These are phyloP conservation scores for Xylariaceae sp. DNA, from an alignment of 2,329 filamentous ascomycete genomes.

Conservation along the genomic window DNA sequence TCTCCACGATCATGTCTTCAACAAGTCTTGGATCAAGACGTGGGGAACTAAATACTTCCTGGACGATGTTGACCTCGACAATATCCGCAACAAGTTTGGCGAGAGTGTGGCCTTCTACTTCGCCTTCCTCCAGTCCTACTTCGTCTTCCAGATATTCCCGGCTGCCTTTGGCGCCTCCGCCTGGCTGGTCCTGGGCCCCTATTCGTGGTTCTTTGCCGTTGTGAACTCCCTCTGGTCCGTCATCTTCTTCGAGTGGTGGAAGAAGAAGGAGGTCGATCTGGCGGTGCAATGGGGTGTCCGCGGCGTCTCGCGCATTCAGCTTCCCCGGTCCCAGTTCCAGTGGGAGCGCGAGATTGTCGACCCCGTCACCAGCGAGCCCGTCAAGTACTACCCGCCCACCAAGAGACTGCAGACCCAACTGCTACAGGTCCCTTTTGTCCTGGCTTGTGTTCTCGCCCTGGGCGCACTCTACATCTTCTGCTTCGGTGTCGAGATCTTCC, in stretches of 20 bases:
- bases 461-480: slow-evolving; percentile 79
- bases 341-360: slow-evolving; percentile 75
- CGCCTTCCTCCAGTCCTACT: slow-evolving; percentile 88
- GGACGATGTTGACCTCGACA: slow-evolving; percentile 60
- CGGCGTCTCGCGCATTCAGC: slow-evolving; percentile 76
- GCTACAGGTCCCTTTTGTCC: slow-evolving; percentile 77
- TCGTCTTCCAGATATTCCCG: slow-evolving; percentile 76
- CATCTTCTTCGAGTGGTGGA: slow-evolving; percentile 93
- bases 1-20: slow-evolving; percentile 71
- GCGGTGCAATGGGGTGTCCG: slow-evolving; percentile 84
- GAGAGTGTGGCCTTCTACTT: slow-evolving; percentile 92
- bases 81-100: slow-evolving; percentile 71
- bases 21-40: slow-evolving; percentile 67
- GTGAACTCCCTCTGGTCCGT: slow-evolving; percentile 81
- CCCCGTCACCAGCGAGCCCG: slow-evolving; percentile 72
- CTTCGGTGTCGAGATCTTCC: slow-evolving; percentile 92
- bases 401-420: slow-evolving; percentile 74
- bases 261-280: slow-evolving; percentile 83
- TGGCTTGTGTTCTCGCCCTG: slow-evolving; percentile 65
- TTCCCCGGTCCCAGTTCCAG: slow-evolving; percentile 68
- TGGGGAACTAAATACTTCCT: slow-evolving; percentile 69
- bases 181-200: slow-evolving; percentile 80
- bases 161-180: slow-evolving; percentile 69
- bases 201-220: slow-evolving; percentile 74
- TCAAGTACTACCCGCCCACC: slow-evolving; percentile 68